Conservation (phyloP, 2,329 filamentous ascomycete genomes). For the Xylaria sp. region DNA sequence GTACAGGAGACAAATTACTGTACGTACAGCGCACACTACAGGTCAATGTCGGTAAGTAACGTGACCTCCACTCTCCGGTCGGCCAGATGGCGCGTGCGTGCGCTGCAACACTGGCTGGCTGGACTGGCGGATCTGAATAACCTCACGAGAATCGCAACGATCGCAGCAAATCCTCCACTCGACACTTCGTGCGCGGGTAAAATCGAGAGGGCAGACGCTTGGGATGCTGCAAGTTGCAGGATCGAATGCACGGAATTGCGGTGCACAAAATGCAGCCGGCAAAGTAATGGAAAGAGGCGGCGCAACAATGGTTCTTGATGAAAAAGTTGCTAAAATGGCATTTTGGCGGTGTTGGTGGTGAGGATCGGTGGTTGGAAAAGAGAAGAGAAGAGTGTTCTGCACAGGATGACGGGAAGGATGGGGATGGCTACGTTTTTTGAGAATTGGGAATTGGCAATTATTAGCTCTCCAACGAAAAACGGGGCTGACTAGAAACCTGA, state of each 20-base stretch:
- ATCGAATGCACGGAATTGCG: slow-evolving; percentile 43
- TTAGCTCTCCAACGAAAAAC: slow-evolving; percentile 61
- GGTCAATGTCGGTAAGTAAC: slow-evolving; percentile 44
- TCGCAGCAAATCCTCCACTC: slow-evolving; percentile 28
- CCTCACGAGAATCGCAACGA: slow-evolving; percentile 44
- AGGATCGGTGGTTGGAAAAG: slow-evolving; percentile 43
- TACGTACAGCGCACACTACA: slow-evolving; percentile 23
- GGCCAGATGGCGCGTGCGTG: slow-evolving; percentile 43
- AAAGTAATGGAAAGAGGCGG: slow-evolving; percentile 47
- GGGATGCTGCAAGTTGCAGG: slow-evolving; percentile 31
- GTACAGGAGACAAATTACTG: neutral
- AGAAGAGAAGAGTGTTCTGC: slow-evolving; percentile 34
- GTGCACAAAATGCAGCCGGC: slow-evolving; percentile 43
- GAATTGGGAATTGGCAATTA: slow-evolving; percentile 54
- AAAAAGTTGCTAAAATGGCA: slow-evolving; percentile 48
- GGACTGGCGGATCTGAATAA: slow-evolving; percentile 45
- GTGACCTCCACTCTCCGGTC: slow-evolving; percentile 46
- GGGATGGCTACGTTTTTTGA: slow-evolving; percentile 64
- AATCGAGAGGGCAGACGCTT: slow-evolving; percentile 22
- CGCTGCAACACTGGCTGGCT: slow-evolving; percentile 34
- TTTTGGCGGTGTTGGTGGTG: slow-evolving; percentile 47
- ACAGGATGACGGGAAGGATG: slow-evolving; percentile 51
- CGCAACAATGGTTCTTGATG: slow-evolving; percentile 52
- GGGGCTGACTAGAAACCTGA: slow-evolving; percentile 51
- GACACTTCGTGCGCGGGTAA: slow-evolving; percentile 36